Evolutionary conservation across 345 rosid species (phyloP).

Genomic region (Clausena lansium): DNA sequence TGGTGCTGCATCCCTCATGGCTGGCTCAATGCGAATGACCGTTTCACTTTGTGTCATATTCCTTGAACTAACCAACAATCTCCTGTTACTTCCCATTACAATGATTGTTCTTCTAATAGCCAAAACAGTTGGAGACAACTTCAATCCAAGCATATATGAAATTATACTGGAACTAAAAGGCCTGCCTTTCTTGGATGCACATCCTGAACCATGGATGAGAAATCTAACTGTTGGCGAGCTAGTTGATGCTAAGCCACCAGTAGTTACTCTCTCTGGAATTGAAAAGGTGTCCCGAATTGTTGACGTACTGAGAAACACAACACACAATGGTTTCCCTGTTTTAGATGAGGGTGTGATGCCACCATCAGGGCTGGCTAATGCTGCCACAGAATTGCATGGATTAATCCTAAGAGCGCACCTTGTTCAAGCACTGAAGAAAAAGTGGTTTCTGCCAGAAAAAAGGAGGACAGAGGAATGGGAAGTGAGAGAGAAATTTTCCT

Average conservation of each 20-base stretch:
- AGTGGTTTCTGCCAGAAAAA: conserved; percentile 75
- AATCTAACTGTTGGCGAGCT: conserved; percentile 82
- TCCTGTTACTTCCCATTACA: conserved; percentile 73
- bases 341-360: conserved; percentile 47
- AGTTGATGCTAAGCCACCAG: conserved; percentile 68
- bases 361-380: conserved; percentile 37
- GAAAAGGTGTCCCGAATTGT: conserved; percentile 80
- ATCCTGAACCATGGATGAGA: conserved; percentile 98
- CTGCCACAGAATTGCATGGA: conserved; percentile 61
- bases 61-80: conserved; percentile 95
- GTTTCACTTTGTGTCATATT: conserved; percentile 93
- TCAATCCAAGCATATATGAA: conserved; percentile 85
- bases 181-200: conserved; percentile 87
- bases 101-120: conserved; percentile 87
- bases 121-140: conserved; percentile 82
- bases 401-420: conserved; percentile 82
- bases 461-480: conserved; percentile 87
- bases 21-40: conserved; percentile 98
- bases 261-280: conserved; percentile 63
- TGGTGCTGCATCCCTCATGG: conserved; percentile 98
- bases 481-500: conserved; percentile 66
- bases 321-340: conserved; percentile 74
- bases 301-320: conserved; percentile 70
- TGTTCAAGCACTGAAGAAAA: conserved; percentile 63
- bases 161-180: conserved; percentile 83